Base-by-base conservation (phyloP, 164 flowering plant species). In the Amborella trichopoda region DNA sequence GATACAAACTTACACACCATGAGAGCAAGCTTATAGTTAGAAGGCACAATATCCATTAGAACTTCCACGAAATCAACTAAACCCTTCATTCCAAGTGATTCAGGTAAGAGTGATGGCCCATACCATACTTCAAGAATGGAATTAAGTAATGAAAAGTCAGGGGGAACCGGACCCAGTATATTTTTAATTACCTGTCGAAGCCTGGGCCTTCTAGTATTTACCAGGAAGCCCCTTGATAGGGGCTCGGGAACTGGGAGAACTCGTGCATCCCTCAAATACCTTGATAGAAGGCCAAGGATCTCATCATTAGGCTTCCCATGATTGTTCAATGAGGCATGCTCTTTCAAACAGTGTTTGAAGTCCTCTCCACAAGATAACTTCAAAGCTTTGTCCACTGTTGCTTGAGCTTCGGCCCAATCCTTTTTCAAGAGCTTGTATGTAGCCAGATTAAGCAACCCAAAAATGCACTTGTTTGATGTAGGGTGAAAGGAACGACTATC, bases 31-130 rank as follows among this genome's bases (percentile, higher is more conserved):
- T 14, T 66, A 48, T 82, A 80, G 60, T 82, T 89, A 26, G 76
- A 68, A 12, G 93, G 90, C 3, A 33, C 55, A 21, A 80, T 52
- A 37, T 67, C 80, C 71, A 85, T 55, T 12, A 89, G 49, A 16
- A 68, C 66, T 64, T 84, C 97, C 14, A 78, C 85, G 55, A 80
- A 65, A 61, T 82, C 89, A 24, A 80, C 85, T 44, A 89, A 41
- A 52, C 69, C 59, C 55, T 74, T 65, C 39, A 71, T 52, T 17
- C 26, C 66, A 37, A 49, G 66, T 4, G 52, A 61, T 25, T 60
- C 58, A 21, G 95, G 95, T 38, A 89, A 48, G 40, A 84, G 80
- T 10, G 77, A 66, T 26, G 86, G 78, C 5, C 97, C 93, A 68
- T 65, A 61, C 81, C 77, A 76, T 19, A 48, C 72, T 59, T 78